phyloP scores from a whole-genome alignment of 2,329 filamentous ascomycete genomes.

The Cytospora leucostoma region DNA sequence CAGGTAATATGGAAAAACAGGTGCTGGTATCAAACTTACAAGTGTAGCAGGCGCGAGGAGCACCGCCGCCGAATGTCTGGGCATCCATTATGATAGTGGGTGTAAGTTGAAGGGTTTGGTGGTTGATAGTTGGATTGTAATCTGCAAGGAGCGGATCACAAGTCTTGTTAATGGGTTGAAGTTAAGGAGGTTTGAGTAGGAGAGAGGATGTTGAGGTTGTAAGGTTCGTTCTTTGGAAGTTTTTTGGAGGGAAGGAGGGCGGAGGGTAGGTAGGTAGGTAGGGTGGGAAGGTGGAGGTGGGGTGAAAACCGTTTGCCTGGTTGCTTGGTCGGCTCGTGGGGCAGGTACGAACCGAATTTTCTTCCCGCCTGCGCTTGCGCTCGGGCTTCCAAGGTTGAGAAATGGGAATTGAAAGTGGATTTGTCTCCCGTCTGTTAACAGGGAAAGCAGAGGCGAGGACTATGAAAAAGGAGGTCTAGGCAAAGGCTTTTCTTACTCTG shows the following conservation, averaged over 20 bases:
- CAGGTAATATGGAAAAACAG: conserved; percentile 30
- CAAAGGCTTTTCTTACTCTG: too few relatives aligned
- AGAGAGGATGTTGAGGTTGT: conserved; percentile 22
- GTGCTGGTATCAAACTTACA: conserved; percentile 43
- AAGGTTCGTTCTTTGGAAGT: not conserved
- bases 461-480: not conserved
- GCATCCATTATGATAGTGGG: conserved; percentile 39
- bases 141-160: conserved; percentile 15
- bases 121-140: conserved; percentile 15
- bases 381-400: not conserved
- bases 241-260: conserved; percentile 8
- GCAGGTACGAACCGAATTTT: conserved; percentile 24
- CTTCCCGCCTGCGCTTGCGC: conserved; percentile 11
- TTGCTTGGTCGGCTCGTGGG: conserved; percentile 19
- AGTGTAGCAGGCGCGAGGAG: conserved; percentile 49
- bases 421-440: conserved; percentile 9
- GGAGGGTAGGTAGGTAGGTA: conserved; percentile 4
- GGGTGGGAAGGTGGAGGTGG: conserved; percentile 20
- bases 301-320: conserved; percentile 22
- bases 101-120: conserved; percentile 18
- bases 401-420: conserved; percentile 4
- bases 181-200: conserved; percentile 26
- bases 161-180: conserved; percentile 22
- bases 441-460: not conserved
- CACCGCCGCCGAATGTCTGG: conserved; percentile 33